A percentile compares a stretch with the other conserved stretches of the same genome.
Conservation (phyloP, 805 yeast genomes). For the Lachancea thermotolerans region DNA sequence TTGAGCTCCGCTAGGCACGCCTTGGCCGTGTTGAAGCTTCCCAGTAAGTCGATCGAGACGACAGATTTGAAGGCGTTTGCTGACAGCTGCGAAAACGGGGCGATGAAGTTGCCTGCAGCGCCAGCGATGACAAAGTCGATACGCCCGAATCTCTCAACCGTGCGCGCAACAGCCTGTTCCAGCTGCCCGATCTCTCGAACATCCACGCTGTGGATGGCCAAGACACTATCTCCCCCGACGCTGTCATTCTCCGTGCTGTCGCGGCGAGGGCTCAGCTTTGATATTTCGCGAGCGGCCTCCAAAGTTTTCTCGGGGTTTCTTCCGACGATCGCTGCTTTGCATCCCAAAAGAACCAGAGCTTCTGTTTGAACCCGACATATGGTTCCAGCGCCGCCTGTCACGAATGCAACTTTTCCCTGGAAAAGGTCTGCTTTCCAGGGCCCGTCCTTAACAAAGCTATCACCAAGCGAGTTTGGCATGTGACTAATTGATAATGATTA, state of each 20-base stretch:
- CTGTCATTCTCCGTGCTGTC: not conserved
- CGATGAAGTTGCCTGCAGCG: constrained; percentile 90
- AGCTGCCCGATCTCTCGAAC: constrained; percentile 66
- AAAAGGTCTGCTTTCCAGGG: constrained; percentile 57
- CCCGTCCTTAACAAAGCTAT: constrained; percentile 24
- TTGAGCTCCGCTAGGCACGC: constrained; percentile 65
- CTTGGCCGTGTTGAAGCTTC: constrained; percentile 84
- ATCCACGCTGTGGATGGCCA: constrained; percentile 69
- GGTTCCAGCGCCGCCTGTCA: constrained; percentile 97
- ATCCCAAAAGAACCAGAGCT: constrained; percentile 77
- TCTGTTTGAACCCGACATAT: constrained; percentile 87
- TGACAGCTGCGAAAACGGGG: constrained; percentile 71
- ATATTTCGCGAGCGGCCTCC: constrained; percentile 60
- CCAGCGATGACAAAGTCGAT: constrained; percentile 90
- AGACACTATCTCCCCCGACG: constrained; percentile 40
- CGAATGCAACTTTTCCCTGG: constrained; percentile 78
- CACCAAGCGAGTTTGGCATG: constrained; percentile 28
- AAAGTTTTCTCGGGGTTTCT: constrained; percentile 63
- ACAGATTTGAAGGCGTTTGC: constrained; percentile 87
- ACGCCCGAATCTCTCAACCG: constrained; percentile 64
- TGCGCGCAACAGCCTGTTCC: constrained; percentile 52
- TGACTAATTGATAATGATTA: not conserved
- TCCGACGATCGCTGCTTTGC: constrained; percentile 81
- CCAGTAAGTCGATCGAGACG: constrained; percentile 77
- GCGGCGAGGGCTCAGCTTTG: constrained; percentile 43